A percentile compares a stretch with the other conserved stretches of the same genome.
Evolutionary conservation across 1,284 basidiomycete genomes (phyloP).

Genomic region (Malassezia slooffiae): DNA sequence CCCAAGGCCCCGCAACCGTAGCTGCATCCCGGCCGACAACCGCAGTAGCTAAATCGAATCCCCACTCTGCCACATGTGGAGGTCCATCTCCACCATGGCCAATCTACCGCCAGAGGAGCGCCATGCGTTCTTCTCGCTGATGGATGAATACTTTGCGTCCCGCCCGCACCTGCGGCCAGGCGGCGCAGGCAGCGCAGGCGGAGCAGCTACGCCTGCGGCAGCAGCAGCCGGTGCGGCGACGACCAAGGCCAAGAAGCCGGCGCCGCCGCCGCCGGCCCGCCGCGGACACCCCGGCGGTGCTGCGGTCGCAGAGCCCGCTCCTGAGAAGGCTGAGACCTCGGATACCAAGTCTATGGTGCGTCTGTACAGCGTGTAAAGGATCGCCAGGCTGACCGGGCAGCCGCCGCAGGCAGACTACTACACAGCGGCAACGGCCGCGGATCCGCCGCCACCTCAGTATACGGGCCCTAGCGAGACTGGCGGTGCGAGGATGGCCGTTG

Average conservation of each 20-base stretch:
- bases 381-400: no score
- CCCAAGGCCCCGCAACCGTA: no score
- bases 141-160: conserved; percentile 36
- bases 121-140: conserved; percentile 27
- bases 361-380: no score
- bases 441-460: no score
- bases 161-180: conserved; percentile 21
- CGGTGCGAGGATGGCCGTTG: no score
- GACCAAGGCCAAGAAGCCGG: background rate
- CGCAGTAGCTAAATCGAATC: no score
- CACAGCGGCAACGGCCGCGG: background rate
- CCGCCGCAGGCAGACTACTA: no score
- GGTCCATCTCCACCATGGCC: background rate
- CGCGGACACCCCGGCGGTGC: background rate
- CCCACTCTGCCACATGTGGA: conserved; percentile 3
- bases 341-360: no score
- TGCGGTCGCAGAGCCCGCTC: no score
- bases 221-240: conserved; percentile 1
- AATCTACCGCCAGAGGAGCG: conserved; percentile 20
- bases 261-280: background rate
- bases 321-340: no score
- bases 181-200: background rate
- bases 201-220: background rate
- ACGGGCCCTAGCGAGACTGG: no score
- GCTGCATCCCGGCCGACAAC: no score